Evolutionary conservation across 768 basidiomycete genomes (phyloP).

Genomic region (Calocera viscosa): DNA sequence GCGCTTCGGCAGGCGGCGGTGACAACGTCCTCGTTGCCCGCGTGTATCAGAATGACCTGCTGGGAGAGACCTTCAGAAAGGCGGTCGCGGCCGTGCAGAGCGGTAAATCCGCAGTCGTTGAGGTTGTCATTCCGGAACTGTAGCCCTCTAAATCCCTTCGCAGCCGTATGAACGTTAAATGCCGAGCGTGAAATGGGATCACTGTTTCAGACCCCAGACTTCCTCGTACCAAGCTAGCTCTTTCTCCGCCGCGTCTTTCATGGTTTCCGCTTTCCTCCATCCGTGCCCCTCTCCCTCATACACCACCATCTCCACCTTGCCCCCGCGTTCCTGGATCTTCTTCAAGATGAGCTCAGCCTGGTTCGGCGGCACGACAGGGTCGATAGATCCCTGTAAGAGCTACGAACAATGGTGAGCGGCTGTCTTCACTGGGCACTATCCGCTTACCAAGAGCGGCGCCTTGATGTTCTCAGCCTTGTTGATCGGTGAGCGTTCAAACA

Average conservation of each 20-base stretch:
- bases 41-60: not conserved
- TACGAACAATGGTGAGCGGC: constrained; percentile 20
- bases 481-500: constrained; percentile 49
- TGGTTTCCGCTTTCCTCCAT: constrained; percentile 44
- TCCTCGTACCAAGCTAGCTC: constrained; percentile 45
- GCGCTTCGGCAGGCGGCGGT: not conserved
- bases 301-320: constrained; percentile 44
- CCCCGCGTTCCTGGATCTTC: constrained; percentile 38
- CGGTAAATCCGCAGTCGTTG: not conserved
- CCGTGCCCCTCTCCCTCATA: constrained; percentile 60
- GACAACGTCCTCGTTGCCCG: not conserved
- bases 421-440: not conserved
- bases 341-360: constrained; percentile 51
- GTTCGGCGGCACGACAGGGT: constrained; percentile 52
- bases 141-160: not conserved
- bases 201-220: constrained; percentile 26
- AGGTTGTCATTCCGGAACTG: not conserved
- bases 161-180: not conserved
- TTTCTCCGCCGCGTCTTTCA: constrained; percentile 39
- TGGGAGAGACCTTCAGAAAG: not conserved
- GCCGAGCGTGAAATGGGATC: not conserved
- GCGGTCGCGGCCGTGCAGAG: not conserved
- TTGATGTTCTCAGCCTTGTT: constrained; percentile 49
- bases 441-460: constrained; percentile 48
- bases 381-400: constrained; percentile 57